A percentile compares a stretch with the other conserved stretches of the same genome.
Evolutionary conservation across 371 early-diverging fungal species (phyloP).

Genomic region (Zychaea mexicana): DNA sequence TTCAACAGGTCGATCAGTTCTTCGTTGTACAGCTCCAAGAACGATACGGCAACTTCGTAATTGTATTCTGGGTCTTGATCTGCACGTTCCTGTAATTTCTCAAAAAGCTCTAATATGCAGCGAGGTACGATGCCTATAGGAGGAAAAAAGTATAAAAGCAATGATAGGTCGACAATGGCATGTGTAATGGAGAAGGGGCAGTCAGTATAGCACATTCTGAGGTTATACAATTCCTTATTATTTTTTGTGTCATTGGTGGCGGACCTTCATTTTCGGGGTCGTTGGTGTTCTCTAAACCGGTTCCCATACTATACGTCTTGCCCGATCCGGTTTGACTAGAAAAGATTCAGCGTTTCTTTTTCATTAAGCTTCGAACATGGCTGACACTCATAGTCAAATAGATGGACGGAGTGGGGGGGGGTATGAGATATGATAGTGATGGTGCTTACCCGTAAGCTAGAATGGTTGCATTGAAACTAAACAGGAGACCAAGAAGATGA

Average conservation of each 20-base stretch:
- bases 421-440: no score
- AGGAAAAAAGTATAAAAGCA: background rate
- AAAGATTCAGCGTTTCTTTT: no score
- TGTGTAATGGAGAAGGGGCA: constrained; percentile 2
- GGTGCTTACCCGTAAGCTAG: constrained; percentile 46
- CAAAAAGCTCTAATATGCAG: constrained; percentile 72
- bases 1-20: constrained; percentile 87
- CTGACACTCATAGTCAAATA: no score
- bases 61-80: constrained; percentile 48
- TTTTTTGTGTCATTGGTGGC: constrained; percentile 1
- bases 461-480: constrained; percentile 32
- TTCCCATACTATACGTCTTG: constrained; percentile 59
- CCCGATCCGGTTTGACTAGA: constrained; percentile 61
- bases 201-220: background rate
- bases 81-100: constrained; percentile 39
- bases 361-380: no score
- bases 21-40: constrained; percentile 99
- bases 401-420: no score
- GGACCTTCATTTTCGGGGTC: constrained; percentile 43
- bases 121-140: constrained; percentile 89
- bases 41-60: constrained; percentile 74
- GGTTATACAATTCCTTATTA: background rate
- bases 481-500: constrained; percentile 30
- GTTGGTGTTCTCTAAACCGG: constrained; percentile 39
- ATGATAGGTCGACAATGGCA: background rate